These are phyloP conservation scores for Hyaloperonospora arabidopsidis DNA, from an alignment of 352 stramenopile genomes.

Conservation along the genomic window DNA sequence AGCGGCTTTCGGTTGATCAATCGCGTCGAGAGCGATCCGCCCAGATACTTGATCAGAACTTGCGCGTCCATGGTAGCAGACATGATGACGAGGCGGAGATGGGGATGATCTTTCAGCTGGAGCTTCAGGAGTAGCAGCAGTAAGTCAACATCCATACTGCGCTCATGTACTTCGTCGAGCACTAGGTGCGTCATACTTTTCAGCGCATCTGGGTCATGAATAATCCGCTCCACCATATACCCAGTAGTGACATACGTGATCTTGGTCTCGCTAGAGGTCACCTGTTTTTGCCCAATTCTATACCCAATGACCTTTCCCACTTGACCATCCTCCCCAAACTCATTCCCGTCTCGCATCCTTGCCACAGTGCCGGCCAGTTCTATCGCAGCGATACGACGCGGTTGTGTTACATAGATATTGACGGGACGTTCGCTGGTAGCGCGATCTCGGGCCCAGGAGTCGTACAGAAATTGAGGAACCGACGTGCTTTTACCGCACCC, in stretches of 20 bases:
- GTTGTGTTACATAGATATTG: conserved; percentile 95
- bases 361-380: conserved; percentile 87
- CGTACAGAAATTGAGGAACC: conserved; percentile 90
- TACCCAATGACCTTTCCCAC: conserved; percentile 72
- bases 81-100: conserved; percentile 93
- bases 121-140: conserved; percentile 88
- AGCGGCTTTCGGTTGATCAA: conserved; percentile 53
- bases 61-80: conserved; percentile 92
- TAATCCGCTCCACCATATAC: conserved; percentile 93
- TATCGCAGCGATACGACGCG: conserved; percentile 89
- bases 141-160: conserved; percentile 93
- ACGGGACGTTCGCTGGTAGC: conserved; percentile 39
- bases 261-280: conserved; percentile 83
- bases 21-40: conserved; percentile 41
- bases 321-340: conserved; percentile 52
- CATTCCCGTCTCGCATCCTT: conserved; percentile 81
- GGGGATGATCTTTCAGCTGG: conserved; percentile 45
- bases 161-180: conserved; percentile 94
- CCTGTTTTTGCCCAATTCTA: conserved; percentile 86
- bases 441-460: conserved; percentile 40
- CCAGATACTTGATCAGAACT: conserved; percentile 86
- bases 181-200: conserved; percentile 90
- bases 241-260: conserved; percentile 96
- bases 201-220: conserved; percentile 87
- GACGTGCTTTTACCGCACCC: conserved; percentile 96